Evolutionary conservation across 257 asterid species (phyloP), one percentile per base, ranked within the genome.

Genomic region (Nicotiana noctiflora): DNA sequence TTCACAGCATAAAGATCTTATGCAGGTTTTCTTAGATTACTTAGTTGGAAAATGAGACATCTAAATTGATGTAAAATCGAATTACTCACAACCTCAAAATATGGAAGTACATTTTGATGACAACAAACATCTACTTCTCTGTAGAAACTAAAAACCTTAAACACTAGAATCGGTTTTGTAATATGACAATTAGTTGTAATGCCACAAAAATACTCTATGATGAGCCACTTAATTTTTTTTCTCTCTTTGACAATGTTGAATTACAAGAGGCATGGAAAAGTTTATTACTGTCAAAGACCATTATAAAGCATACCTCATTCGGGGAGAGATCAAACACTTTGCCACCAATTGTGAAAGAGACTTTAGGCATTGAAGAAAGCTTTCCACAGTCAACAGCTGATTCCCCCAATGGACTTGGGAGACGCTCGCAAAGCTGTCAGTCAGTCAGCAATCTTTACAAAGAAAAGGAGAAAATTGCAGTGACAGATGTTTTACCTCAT

Each of bases 361-460:
- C 86, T 57, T 14, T 82, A 40, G 97, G 96, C 96, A 91, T 83
- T 62, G 90, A 82, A 64, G 94, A 83, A 79, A 90, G 81, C 81
- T 83, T 83, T 19, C 72, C 94, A 88, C 97, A 91, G 59, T 93
- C 92, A 60, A 93, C 91, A 44, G 85, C 96, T 17, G 97, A 93
- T 87, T 93, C 83, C 80, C 97, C 96, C 90, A 86, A 85, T 59
- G 97, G 94, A 80, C 87, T 91, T 19, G 97, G 97, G 52, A 93
- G 89, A 64, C 91, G 88, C 82, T 91, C 94, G 1, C 97, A 93
- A 10, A 93, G 94, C 96, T 92, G 89, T 74, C 74, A 75, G 83
- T 76, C 81, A 34, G 31, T 21, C 29, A 49, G 61, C 25, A 74
- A n/a, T 68, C 56, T n/a, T 76, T 61, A 62, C 74, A 64, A 81